Percentiles rank a stretch among this genome's conserved stretches.
These are phyloP conservation scores for Daphne laureola DNA, from an alignment of 441 rosid genomes.

Conservation along the genomic window DNA sequence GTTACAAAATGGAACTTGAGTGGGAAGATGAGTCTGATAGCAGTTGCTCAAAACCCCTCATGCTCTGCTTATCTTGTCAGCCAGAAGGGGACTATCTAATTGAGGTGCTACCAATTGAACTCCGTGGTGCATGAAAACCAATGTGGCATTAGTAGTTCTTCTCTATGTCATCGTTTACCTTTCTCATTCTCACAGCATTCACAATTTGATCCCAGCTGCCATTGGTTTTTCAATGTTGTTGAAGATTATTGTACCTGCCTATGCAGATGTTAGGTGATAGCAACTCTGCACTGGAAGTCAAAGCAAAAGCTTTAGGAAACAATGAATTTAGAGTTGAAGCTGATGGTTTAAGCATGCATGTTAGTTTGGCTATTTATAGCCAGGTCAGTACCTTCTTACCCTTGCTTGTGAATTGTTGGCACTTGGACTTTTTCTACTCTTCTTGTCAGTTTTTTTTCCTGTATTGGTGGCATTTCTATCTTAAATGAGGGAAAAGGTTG, in stretches of 20 bases:
- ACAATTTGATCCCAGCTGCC: background rate
- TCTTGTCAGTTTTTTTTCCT: background rate
- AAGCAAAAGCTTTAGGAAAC: slow-evolving; percentile 38
- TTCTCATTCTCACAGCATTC: background rate
- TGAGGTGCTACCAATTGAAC: slow-evolving; percentile 36
- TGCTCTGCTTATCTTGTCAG: slow-evolving; percentile 38
- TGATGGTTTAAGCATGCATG: slow-evolving; percentile 43
- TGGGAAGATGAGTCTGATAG: slow-evolving; percentile 61
- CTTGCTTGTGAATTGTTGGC: too few species aligned
- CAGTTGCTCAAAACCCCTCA: slow-evolving; percentile 35
- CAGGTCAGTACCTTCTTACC: slow-evolving; percentile 39
- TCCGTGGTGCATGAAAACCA: slow-evolving; percentile 11
- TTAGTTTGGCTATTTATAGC: slow-evolving; percentile 49
- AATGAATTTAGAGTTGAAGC: slow-evolving; percentile 57
- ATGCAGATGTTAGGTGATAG: slow-evolving; percentile 46
- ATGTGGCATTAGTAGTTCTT: slow-evolving; percentile 12
- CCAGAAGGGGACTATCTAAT: slow-evolving; percentile 62
- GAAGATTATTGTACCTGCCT: slow-evolving; percentile 6
- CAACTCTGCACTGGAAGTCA: slow-evolving; percentile 38
- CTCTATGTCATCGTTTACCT: slow-evolving; percentile 6
- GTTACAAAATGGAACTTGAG: slow-evolving; percentile 53
- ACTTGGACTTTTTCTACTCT: too few species aligned
- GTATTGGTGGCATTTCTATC: background rate
- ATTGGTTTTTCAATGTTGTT: slow-evolving; percentile 11
- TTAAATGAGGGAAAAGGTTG: background rate